Evolutionary conservation across 306 rosid species (phyloP).

Genomic region (Quercus cerris): DNA sequence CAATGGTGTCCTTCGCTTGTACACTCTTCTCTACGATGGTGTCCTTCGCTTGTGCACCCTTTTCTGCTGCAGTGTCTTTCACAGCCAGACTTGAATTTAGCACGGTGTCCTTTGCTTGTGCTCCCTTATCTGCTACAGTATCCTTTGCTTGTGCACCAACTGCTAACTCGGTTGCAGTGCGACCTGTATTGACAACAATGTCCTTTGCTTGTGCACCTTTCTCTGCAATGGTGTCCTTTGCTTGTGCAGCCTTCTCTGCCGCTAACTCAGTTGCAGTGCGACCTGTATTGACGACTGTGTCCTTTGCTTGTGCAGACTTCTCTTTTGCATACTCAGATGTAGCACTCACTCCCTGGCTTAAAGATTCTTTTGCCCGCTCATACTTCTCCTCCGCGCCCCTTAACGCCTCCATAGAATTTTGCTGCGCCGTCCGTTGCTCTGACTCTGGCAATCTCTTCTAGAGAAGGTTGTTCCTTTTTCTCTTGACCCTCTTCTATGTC

Average conservation of each 20-base stretch:
- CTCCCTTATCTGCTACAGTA: constrained; percentile 23
- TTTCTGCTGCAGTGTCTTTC: constrained; percentile 24
- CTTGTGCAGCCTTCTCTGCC: constrained; percentile 34
- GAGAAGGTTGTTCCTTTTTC: constrained; percentile 6
- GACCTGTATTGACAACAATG: not conserved
- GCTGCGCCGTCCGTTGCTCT: constrained; percentile 42
- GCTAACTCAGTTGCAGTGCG: not conserved
- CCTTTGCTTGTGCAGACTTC: constrained; percentile 22
- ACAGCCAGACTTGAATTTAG: not conserved
- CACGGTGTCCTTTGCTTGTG: constrained; percentile 16
- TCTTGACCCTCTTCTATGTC: not conserved
- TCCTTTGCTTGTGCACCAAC: constrained; percentile 14
- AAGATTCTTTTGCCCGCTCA: constrained; percentile 35
- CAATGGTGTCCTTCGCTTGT: constrained; percentile 6
- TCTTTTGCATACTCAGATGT: constrained; percentile 24
- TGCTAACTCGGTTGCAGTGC: not conserved
- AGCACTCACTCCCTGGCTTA: constrained; percentile 17
- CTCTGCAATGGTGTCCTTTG: constrained; percentile 29
- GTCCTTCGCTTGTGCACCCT: constrained; percentile 42
- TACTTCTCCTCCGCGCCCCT: constrained; percentile 45
- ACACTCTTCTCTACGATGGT: constrained; percentile 7
- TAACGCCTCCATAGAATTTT: constrained; percentile 37
- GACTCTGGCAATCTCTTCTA: constrained; percentile 39
- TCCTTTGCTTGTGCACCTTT: constrained; percentile 11
- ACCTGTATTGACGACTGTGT: not conserved